Evolutionary conservation across 176 grass and related monocot species (phyloP), one percentile per base, ranked within the genome.

Genomic region (Saccharum officinarum): DNA sequence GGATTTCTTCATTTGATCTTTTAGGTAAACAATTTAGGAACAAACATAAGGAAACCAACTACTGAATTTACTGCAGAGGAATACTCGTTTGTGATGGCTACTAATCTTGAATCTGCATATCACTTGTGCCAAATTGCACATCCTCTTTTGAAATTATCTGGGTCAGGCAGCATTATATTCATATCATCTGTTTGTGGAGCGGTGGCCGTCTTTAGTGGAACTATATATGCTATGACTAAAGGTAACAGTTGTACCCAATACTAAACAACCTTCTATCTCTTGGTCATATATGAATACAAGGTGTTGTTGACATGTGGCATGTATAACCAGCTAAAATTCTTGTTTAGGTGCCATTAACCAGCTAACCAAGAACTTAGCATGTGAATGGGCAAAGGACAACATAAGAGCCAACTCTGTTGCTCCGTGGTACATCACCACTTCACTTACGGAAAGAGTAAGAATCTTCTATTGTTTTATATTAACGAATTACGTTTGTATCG

Each of bases 401-500:
- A 94, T 98, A 79, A 84, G 96, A 89, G 78, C 74, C 69, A 98
- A 98, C 64, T 87, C 85, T 73, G 93, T 98, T 40, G 84, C 89
- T 62, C 96, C 96, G 4, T 98, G 96, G 96, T 98, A 95, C 81
- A 98, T 94, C 83, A 91, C 61, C 81, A 98, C 96, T 86, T 89
- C 89, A 81, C 87, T 98, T 20, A 87, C 86, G 2, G 83, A 93
- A 77, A 55, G 50, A 65, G 93, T 95, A 84, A 79, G 85, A 38
- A 22, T 28, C 20, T 79, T 60, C 42, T 71, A 40, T 76, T 64
- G 36, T 38, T 73, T 67, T 8, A 9, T 80, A 16, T 22, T 8
- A 72, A 66, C 0, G 4, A n/a, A 6, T 76, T 12, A 16, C 3
- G n/a, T 31, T 47, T 22, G 26, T 73, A 47, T 71, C 67, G 6